Percentiles rank a stretch among this genome's conserved stretches.
phyloP scores from a whole-genome alignment of 2,329 filamentous ascomycete species.

The Aspergillus caelatus region DNA sequence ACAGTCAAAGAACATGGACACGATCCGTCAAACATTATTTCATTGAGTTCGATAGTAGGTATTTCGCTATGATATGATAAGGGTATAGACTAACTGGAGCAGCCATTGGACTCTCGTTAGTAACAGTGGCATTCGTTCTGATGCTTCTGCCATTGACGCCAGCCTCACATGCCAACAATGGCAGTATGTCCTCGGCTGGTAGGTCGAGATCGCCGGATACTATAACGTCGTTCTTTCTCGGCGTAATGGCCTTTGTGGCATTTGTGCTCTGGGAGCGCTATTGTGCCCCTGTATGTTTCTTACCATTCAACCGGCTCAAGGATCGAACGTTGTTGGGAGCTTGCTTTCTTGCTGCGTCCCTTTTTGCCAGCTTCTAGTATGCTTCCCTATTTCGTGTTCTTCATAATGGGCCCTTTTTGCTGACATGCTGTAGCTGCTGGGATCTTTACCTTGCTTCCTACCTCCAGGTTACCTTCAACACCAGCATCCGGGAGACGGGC shows the following conservation, averaged over 20 bases:
- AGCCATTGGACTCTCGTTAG: slow-evolving; percentile 33
- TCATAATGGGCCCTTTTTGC: neutral
- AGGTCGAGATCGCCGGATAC: slow-evolving; percentile 29
- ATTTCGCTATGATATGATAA: neutral
- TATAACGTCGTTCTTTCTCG: slow-evolving; percentile 24
- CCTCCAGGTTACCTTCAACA: slow-evolving; percentile 28
- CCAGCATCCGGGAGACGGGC: slow-evolving; percentile 23
- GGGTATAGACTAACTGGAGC: neutral
- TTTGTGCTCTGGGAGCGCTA: slow-evolving; percentile 27
- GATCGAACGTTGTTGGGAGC: slow-evolving; percentile 27
- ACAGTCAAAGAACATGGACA: neutral
- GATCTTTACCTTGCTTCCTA: slow-evolving; percentile 27
- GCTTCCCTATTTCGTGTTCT: neutral
- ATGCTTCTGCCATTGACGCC: slow-evolving; percentile 34
- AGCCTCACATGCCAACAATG: slow-evolving; percentile 19
- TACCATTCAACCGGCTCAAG: slow-evolving; percentile 26
- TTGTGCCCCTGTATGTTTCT: slow-evolving; percentile 25
- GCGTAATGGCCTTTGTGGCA: slow-evolving; percentile 17
- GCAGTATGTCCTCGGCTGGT: slow-evolving; percentile 12
- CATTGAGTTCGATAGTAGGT: slow-evolving; percentile 12
- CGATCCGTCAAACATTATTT: slow-evolving; percentile 7
- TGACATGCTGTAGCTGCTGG: slow-evolving; percentile 10
- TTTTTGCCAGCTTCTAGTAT: slow-evolving; percentile 13
- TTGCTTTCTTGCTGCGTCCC: slow-evolving; percentile 22
- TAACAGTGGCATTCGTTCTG: slow-evolving; percentile 31